Conservation (phyloP, 305 asterid genomes). For the Fraxinus velutina region DNA sequence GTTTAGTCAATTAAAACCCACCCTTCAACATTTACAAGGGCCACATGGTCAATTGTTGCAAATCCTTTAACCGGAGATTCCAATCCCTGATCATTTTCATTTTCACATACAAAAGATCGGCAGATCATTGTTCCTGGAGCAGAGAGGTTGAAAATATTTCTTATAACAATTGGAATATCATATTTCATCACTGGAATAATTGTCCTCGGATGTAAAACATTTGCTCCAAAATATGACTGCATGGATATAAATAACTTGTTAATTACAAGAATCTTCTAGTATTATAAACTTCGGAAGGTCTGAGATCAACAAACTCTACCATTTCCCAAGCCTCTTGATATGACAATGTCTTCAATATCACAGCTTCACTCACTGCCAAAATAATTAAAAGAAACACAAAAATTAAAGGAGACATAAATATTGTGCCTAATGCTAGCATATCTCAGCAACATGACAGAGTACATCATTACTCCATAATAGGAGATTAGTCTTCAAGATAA, state of each 20-base stretch:
- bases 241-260: conserved; percentile 10
- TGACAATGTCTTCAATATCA: conserved; percentile 76
- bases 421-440: background rate
- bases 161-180: conserved; percentile 88
- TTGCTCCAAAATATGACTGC: conserved; percentile 99
- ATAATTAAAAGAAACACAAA: conserved; percentile 6
- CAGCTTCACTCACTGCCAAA: conserved; percentile 90
- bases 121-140: conserved; percentile 92
- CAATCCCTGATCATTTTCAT: conserved; percentile 46
- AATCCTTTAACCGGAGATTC: conserved; percentile 84
- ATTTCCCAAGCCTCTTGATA: conserved; percentile 99
- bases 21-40: conserved; percentile 99
- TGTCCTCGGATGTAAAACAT: conserved; percentile 96
- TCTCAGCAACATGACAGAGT: conserved; percentile 3
- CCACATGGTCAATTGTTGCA: conserved; percentile 95
- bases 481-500: background rate
- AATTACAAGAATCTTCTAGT: conserved; percentile 24
- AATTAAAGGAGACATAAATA: background rate
- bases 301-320: conserved; percentile 42
- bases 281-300: conserved; percentile 13
- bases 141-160: conserved; percentile 89
- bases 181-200: conserved; percentile 95
- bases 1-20: conserved; percentile 31
- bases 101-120: conserved; percentile 41
- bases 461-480: background rate